phyloP scores from a whole-genome alignment of 352 stramenopile genomes.

The Pythium aphanidermatum region DNA sequence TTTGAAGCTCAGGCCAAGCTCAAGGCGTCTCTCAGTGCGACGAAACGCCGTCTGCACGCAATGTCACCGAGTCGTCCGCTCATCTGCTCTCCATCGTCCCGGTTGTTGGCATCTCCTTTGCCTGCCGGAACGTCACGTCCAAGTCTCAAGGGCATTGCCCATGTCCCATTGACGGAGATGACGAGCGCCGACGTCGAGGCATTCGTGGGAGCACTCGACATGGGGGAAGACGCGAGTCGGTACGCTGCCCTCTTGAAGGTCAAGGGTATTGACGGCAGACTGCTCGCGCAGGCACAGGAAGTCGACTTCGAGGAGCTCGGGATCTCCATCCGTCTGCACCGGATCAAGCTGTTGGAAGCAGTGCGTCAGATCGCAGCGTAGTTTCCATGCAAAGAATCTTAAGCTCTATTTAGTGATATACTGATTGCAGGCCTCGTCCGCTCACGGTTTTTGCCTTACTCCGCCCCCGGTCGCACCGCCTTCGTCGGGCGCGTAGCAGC shows the following conservation, averaged over 20 bases:
- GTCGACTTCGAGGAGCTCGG: constrained; percentile 64
- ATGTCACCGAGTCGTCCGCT: background rate
- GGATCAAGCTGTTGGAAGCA: constrained; percentile 57
- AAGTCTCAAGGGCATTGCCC: too few species aligned
- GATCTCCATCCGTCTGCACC: constrained; percentile 58
- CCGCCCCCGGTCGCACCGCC: constrained; percentile 49
- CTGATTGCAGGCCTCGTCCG: too few species aligned
- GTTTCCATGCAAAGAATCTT: constrained; percentile 1
- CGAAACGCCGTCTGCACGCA: constrained; percentile 10
- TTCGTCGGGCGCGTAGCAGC: constrained; percentile 52
- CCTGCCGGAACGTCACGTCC: too few species aligned
- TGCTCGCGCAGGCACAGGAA: constrained; percentile 50
- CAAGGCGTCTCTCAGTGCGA: constrained; percentile 7
- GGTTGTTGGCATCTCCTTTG: constrained; percentile 10
- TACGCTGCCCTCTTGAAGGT: constrained; percentile 37
- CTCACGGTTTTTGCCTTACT: constrained; percentile 20
- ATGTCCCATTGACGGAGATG: too few species aligned
- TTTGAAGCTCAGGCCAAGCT: constrained; percentile 23
- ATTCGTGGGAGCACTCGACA: constrained; percentile 43
- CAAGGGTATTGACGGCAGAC: constrained; percentile 54
- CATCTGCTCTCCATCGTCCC: too few species aligned
- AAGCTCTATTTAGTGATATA: constrained; percentile 10
- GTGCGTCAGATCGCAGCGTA: background rate
- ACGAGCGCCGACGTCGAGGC: constrained; percentile 33
- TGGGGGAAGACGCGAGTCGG: constrained; percentile 22